Evolutionary conservation across 2,329 filamentous ascomycete genomes (phyloP).

Genomic region (Cladophialophora immunda): DNA sequence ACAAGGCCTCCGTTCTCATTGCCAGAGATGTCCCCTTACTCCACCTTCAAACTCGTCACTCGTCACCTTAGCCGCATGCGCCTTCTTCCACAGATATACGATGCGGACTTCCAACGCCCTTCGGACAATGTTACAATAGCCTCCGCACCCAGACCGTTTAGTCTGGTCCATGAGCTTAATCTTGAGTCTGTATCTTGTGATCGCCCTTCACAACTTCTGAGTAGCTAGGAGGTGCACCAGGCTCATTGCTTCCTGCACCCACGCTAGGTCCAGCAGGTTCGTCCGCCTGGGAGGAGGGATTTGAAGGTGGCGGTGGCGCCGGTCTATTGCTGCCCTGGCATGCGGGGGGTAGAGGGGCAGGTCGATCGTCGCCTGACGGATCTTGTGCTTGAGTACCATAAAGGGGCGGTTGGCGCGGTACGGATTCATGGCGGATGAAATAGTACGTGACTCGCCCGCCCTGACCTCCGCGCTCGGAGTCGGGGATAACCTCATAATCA

Average conservation of each 20-base stretch:
- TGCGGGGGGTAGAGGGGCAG: conserved; percentile 36
- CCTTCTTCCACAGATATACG: not conserved
- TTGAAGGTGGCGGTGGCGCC: conserved; percentile 33
- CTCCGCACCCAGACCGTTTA: not conserved
- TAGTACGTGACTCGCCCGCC: conserved; percentile 74
- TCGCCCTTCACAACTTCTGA: conserved; percentile 89
- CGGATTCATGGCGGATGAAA: conserved; percentile 68
- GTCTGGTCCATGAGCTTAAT: conserved; percentile 50
- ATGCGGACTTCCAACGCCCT: not conserved
- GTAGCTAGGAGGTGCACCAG: conserved; percentile 78
- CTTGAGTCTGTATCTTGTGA: conserved; percentile 82
- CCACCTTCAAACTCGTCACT: not conserved
- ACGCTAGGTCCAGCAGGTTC: conserved; percentile 47
- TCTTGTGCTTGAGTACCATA: conserved; percentile 56
- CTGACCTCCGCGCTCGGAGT: conserved; percentile 57
- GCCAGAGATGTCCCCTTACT: not conserved
- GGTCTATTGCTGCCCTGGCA: conserved; percentile 45
- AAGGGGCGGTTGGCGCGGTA: conserved; percentile 42
- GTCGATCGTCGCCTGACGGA: conserved; percentile 42
- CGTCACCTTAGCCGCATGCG: not conserved
- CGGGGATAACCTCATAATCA: conserved; percentile 70
- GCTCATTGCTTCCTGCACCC: conserved; percentile 54
- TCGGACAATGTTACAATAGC: not conserved
- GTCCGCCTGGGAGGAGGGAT: not conserved
- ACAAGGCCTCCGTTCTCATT: not conserved